Base-by-base conservation (phyloP, 2,329 filamentous ascomycete species). In the Aspergillus bombycis region DNA sequence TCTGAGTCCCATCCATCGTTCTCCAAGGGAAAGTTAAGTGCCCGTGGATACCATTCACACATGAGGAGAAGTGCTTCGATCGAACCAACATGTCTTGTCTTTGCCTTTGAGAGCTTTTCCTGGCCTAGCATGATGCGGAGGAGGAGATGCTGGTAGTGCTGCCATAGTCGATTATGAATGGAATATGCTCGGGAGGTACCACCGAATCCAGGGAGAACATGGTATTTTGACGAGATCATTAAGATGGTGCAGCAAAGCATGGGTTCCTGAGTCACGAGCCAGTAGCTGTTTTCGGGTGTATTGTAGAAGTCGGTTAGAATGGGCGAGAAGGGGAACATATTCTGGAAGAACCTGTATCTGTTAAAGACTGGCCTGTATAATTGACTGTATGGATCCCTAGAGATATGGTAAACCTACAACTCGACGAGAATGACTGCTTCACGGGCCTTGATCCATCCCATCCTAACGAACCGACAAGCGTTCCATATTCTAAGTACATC, bases 1-100 rank as follows among this genome's bases (percentile, higher is more conserved):
- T 84, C 81, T 4, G 80, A 82, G 64, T 86, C 84, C 83, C 83
- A 86, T 0, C 83, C 83, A 65, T 86, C 83, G 12, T 75, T 79
- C 12, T 81, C 81, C 0, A 83, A 83, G 0, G 84, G 83, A 23
- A 85, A 82, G 63, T 85, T 82, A 1, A 86, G 72, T 1, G 82
- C 79, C 26, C 83, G 78, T 0, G 84, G 83, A 65, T 85, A 82
- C 84, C 84, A 86, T 65, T 86, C 84, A 0, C 81, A 82, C 1
- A 86, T 76, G 1, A 86, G 72, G 1, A 86, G 69, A 0, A 86
- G 72, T 0, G 82, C 83, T 66, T 86, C 82, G 9, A 86, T 83
- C 0, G 82, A 82, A 0, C 83, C 83, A 19, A 83, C 72, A 0
- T 80, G 82, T 4, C 83, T 75, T 4, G 75, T 80, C 34, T 82